These are phyloP conservation scores for Ophiostoma populinum DNA, from an alignment of 2,329 filamentous ascomycete genomes.

Conservation along the genomic window DNA sequence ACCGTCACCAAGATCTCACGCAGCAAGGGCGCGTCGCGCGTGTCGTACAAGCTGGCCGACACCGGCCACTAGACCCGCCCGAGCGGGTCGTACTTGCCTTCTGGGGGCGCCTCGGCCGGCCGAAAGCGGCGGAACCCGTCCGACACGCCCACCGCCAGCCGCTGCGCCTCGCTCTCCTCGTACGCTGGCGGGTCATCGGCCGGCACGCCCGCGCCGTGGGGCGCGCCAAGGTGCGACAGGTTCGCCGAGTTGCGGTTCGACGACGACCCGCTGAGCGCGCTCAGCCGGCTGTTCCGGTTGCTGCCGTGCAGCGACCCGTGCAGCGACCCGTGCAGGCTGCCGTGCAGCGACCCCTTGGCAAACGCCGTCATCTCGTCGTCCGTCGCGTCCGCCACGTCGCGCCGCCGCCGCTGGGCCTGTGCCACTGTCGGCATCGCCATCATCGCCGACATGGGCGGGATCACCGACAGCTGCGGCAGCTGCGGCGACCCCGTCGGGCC, in stretches of 20 bases:
- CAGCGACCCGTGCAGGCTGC: too few relatives aligned
- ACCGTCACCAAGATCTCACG: conserved; percentile 50
- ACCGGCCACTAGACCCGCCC: not conserved
- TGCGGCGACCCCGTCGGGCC: too few relatives aligned
- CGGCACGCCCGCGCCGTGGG: not conserved
- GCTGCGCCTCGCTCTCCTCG: conserved; percentile 3
- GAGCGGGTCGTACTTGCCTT: not conserved
- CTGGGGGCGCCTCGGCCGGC: too few relatives aligned
- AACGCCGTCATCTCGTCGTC: conserved; percentile 1
- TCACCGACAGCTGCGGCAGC: too few relatives aligned
- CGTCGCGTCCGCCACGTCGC: too few relatives aligned
- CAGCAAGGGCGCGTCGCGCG: conserved; percentile 43
- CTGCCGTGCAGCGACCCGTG: too few relatives aligned
- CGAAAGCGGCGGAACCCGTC: conserved; percentile 7
- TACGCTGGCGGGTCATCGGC: conserved; percentile 6
- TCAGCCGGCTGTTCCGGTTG: too few relatives aligned
- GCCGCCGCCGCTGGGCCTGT: not conserved
- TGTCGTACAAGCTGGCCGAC: conserved; percentile 24
- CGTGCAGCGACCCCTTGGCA: conserved; percentile 3
- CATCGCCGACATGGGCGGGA: not conserved
- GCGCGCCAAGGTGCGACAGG: too few relatives aligned
- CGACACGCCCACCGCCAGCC: too few relatives aligned
- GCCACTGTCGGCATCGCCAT: not conserved
- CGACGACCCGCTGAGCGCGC: too few relatives aligned
- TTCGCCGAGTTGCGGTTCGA: too few relatives aligned